Conservation (phyloP, 495 filamentous ascomycete genomes). For the Articulospora tetracladia region DNA sequence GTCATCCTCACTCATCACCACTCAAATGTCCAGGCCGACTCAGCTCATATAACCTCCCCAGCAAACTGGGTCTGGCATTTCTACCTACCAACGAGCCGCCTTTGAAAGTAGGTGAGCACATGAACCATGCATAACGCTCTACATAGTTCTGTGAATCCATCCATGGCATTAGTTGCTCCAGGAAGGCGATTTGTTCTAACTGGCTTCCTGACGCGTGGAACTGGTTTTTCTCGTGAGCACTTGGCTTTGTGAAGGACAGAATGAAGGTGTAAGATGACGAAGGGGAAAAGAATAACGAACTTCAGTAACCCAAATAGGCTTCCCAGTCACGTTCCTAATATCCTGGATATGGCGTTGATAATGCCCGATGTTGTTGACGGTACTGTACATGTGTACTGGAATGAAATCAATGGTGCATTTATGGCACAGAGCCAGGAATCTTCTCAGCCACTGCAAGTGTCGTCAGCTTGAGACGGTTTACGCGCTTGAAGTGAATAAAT, state of each 20-base stretch:
- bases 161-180: constrained; percentile 52
- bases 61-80: neutral
- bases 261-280: no score
- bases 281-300: constrained; percentile 53
- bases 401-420: constrained; percentile 59
- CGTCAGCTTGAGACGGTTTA: constrained; percentile 34
- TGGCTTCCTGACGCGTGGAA: constrained; percentile 51
- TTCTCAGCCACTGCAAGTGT: constrained; percentile 50
- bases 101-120: neutral
- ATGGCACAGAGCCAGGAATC: constrained; percentile 54
- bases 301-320: constrained; percentile 75
- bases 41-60: neutral
- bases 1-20: neutral
- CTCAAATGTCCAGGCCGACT: neutral
- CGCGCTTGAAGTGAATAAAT: constrained; percentile 23
- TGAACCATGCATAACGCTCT: constrained; percentile 72
- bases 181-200: constrained; percentile 47
- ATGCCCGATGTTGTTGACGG: constrained; percentile 5
- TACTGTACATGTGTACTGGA: constrained; percentile 42
- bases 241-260: neutral
- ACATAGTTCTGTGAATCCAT: constrained; percentile 61
- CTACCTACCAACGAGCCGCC: neutral
- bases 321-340: constrained; percentile 45
- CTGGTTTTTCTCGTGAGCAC: neutral
- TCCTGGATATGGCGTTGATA: constrained; percentile 56